Evolutionary conservation across 768 basidiomycete species (phyloP).

Genomic region (Agrocybe pediades): DNA sequence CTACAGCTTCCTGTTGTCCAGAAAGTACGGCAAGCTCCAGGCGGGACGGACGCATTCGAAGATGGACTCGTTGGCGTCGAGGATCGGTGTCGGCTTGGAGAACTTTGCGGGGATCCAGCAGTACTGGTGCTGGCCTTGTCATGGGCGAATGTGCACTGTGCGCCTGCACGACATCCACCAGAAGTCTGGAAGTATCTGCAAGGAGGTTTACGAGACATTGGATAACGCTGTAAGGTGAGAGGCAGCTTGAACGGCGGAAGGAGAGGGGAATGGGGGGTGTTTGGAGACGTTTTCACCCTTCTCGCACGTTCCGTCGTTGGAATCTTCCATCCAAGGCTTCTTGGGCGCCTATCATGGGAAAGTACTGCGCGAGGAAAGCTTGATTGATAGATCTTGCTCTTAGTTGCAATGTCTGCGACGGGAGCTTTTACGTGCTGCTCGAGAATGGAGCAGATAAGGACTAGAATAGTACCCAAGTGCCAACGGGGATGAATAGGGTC

Average conservation of each 20-base stretch:
- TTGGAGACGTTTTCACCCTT: not conserved
- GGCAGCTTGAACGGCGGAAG: not conserved
- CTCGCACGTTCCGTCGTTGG: not conserved
- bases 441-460: too few species aligned
- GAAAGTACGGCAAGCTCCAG: conserved; percentile 46
- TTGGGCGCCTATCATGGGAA: conserved; percentile 4
- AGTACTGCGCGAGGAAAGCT: not conserved
- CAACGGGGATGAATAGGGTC: too few species aligned
- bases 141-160: conserved; percentile 37
- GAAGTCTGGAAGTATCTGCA: conserved; percentile 16
- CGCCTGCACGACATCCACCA: conserved; percentile 49
- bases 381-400: not conserved
- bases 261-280: not conserved
- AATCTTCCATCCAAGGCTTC: conserved; percentile 7
- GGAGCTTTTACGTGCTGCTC: too few species aligned
- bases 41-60: conserved; percentile 1
- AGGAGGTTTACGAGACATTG: conserved; percentile 6
- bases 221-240: not conserved
- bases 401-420: too few species aligned
- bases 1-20: conserved; percentile 50
- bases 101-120: not conserved
- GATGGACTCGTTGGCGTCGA: not conserved
- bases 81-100: not conserved
- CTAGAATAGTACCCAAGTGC: too few species aligned
- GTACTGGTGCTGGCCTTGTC: not conserved